phyloP scores from a whole-genome alignment of 768 basidiomycete species.

The Tulasnella sp. region DNA sequence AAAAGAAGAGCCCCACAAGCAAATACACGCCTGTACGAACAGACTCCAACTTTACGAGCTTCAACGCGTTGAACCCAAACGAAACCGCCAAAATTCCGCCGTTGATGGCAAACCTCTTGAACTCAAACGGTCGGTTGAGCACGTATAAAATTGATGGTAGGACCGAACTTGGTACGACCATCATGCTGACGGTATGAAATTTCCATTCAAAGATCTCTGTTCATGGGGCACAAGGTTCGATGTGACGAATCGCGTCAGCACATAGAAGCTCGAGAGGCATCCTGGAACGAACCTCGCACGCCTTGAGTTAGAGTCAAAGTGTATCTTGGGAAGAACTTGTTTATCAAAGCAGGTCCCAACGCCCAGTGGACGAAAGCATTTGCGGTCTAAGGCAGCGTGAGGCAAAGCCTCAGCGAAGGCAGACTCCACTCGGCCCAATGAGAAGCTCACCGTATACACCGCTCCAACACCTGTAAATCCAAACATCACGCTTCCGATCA shows the following conservation, averaged over 20 bases:
- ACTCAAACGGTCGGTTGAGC: neutral
- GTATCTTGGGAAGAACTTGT: constrained; percentile 13
- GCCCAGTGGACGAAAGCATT: constrained; percentile 7
- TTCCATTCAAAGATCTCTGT: constrained; percentile 19
- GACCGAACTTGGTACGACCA: constrained; percentile 27
- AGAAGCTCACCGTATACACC: constrained; percentile 19
- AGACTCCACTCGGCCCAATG: neutral
- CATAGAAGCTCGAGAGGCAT: neutral
- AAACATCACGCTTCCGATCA: constrained; percentile 17
- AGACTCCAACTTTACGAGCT: constrained; percentile 78
- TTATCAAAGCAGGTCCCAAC: neutral
- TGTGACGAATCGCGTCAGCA: neutral
- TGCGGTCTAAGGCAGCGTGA: neutral
- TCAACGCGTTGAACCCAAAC: constrained; percentile 74
- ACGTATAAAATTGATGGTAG: neutral
- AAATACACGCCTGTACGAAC: constrained; percentile 83
- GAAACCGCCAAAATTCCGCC: constrained; percentile 72
- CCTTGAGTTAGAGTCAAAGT: constrained; percentile 15
- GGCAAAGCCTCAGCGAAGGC: neutral
- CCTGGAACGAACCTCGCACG: neutral
- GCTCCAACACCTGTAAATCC: constrained; percentile 1
- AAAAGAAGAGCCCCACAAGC: constrained; percentile 79
- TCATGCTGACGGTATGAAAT: constrained; percentile 4
- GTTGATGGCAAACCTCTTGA: constrained; percentile 49
- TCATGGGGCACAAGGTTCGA: neutral